These are phyloP conservation scores for Fusarium sp. DNA, from an alignment of 2,329 filamentous ascomycete species.

Conservation along the genomic window DNA sequence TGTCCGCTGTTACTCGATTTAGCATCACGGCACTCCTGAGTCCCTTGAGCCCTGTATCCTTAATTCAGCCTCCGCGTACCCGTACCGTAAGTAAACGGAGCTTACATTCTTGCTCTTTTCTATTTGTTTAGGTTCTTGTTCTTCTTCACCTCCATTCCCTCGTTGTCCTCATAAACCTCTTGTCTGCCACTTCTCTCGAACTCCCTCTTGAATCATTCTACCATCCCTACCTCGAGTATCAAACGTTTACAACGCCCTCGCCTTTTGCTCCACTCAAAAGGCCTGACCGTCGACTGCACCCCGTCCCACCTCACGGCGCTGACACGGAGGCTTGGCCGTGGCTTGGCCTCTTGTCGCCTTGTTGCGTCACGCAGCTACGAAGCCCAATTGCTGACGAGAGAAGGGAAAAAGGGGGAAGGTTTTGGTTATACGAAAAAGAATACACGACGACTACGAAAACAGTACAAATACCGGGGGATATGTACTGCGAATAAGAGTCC, in stretches of 20 bases:
- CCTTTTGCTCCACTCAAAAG: conserved; percentile 15
- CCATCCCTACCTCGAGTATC: conserved; percentile 2
- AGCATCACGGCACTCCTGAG: conserved; percentile 31
- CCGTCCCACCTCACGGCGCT: conserved; percentile 38
- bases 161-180: not conserved
- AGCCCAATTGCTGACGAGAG: not conserved
- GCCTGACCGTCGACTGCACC: not conserved
- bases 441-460: not conserved
- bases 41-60: conserved; percentile 15
- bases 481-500: not conserved
- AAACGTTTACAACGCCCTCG: not conserved
- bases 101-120: conserved; percentile 4
- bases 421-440: not conserved
- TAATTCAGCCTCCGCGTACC: conserved; percentile 17
- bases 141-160: not conserved
- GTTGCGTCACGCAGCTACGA: conserved; percentile 17
- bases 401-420: not conserved
- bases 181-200: not conserved
- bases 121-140: conserved; percentile 5
- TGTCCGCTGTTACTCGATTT: conserved; percentile 25
- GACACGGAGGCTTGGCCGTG: conserved; percentile 39
- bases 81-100: conserved; percentile 12
- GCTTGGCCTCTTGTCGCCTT: conserved; percentile 22
- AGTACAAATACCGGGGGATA: not conserved
- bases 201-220: not conserved